These are phyloP conservation scores for Nymphaea thermarum DNA, from an alignment of 164 flowering plant species.

Conservation along the genomic window DNA sequence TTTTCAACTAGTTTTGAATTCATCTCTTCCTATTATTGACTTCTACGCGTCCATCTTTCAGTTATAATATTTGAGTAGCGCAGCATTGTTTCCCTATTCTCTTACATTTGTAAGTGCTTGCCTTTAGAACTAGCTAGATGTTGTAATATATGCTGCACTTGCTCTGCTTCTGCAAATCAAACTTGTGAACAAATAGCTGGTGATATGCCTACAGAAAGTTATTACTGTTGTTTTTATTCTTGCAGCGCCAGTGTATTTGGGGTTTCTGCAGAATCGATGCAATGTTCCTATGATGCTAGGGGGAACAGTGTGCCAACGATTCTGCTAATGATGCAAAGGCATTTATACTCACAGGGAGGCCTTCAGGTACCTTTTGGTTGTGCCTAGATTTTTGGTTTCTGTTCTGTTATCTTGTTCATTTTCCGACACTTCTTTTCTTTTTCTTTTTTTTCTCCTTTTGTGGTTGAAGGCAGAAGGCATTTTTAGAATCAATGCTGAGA, in stretches of 20 bases:
- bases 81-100: too few species aligned
- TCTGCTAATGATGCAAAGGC: conserved; percentile 82
- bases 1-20: too few species aligned
- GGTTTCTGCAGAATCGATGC: conserved; percentile 93
- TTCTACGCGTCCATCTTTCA: too few species aligned
- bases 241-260: conserved; percentile 86
- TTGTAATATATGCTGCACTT: neutral
- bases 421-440: neutral
- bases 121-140: neutral
- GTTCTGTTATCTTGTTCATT: neutral
- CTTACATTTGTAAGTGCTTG: neutral
- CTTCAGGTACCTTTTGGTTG: conserved; percentile 46
- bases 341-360: conserved; percentile 66
- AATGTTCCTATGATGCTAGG: conserved; percentile 70
- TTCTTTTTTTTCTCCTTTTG: neutral
- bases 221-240: conserved; percentile 1
- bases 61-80: too few species aligned
- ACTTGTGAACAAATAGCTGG: neutral
- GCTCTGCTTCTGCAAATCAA: neutral
- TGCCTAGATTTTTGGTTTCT: neutral
- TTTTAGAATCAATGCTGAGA: conserved; percentile 27
- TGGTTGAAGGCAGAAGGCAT: conserved; percentile 27
- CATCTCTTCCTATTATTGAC: too few species aligned
- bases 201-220: too few species aligned
- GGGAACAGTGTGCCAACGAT: conserved; percentile 94